A percentile compares a stretch with the other conserved stretches of the same genome.
These are phyloP conservation scores for carrot (Daucus carota) DNA, from an alignment of 129 eudicot species.

Conservation along the genomic window DH1_v3.0 NC_030385.2:25874501-25875000, in stretches of 20 bases:
- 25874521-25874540: background rate
- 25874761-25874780: slow-evolving; percentile 67
- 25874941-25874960: too few relatives aligned
- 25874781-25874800: slow-evolving; percentile 9
- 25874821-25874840: background rate
- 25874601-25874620: background rate
- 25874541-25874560: background rate
- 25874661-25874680: slow-evolving; percentile 74
- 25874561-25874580: background rate
- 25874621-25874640: background rate
- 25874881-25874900: background rate
- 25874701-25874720: slow-evolving; percentile 76
- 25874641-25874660: slow-evolving; percentile 5
- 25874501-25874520: slow-evolving; percentile 37
- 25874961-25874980: background rate
- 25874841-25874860: background rate
- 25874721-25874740: slow-evolving; percentile 77
- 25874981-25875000: background rate
- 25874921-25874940: background rate
- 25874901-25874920: background rate
- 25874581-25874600: background rate
- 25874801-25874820: background rate
- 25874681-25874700: slow-evolving; percentile 84
- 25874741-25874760: slow-evolving; percentile 83
- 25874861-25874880: background rate